These are phyloP conservation scores for Suillus occidentalis DNA, from an alignment of 768 basidiomycete genomes.

Conservation along the genomic window DNA sequence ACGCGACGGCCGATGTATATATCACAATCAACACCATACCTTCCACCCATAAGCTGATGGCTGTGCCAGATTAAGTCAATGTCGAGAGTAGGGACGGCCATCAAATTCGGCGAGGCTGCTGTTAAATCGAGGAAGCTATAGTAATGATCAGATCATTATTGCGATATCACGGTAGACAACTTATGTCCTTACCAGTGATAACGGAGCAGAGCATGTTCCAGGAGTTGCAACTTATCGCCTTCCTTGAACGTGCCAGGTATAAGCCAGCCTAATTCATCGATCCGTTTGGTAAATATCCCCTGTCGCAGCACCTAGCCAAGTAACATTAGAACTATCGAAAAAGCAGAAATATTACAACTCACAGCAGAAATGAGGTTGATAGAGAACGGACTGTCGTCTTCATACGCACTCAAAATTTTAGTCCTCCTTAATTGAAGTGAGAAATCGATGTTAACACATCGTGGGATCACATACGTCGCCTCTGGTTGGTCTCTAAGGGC, in stretches of 20 bases:
- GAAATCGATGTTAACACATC: neutral
- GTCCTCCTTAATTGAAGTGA: constrained; percentile 29
- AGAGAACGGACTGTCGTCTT: constrained; percentile 51
- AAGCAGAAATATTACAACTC: constrained; percentile 11
- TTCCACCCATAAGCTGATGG: constrained; percentile 54
- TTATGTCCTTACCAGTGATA: constrained; percentile 52
- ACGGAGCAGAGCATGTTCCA: constrained; percentile 51
- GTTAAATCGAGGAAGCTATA: constrained; percentile 57
- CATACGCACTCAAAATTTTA: constrained; percentile 53
- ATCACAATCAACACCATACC: constrained; percentile 48
- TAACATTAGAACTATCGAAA: neutral
- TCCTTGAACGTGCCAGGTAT: constrained; percentile 39
- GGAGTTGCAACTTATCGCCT: constrained; percentile 36
- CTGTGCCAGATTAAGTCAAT: constrained; percentile 80
- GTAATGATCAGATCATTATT: neutral
- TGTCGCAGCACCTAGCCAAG: constrained; percentile 51
- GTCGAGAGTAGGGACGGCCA: constrained; percentile 66
- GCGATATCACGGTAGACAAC: neutral
- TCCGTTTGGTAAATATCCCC: constrained; percentile 52
- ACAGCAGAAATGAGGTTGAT: constrained; percentile 60
- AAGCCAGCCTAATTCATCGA: constrained; percentile 54
- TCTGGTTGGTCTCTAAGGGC: constrained; percentile 20
- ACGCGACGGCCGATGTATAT: constrained; percentile 44
- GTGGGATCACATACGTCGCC: constrained; percentile 22
- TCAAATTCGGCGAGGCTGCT: constrained; percentile 39